A percentile compares a stretch with the other conserved stretches of the same genome.
Evolutionary conservation across 2,329 filamentous ascomycete species (phyloP).

Genomic region (Aureobasidium mangrovei): DNA sequence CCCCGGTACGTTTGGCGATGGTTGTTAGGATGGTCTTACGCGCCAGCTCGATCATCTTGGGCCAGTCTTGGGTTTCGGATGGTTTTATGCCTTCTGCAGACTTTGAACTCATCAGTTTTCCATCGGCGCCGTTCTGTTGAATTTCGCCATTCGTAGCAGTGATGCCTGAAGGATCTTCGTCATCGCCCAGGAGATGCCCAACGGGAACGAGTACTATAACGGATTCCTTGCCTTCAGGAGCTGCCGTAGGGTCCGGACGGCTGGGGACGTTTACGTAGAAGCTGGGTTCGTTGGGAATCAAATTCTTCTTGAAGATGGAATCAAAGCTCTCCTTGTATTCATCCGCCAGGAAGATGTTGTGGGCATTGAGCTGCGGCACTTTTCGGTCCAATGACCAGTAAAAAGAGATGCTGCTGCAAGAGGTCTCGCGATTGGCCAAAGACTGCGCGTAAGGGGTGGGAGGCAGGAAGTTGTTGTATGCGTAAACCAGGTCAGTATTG

Average conservation of each 20-base stretch:
- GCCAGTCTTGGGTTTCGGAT: constrained; percentile 50
- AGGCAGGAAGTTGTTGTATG: constrained; percentile 62
- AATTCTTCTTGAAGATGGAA: constrained; percentile 61
- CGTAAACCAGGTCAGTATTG: constrained; percentile 67
- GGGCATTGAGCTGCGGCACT: constrained; percentile 55
- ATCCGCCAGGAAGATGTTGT: constrained; percentile 72
- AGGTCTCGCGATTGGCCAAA: constrained; percentile 45
- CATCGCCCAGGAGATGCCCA: constrained; percentile 50
- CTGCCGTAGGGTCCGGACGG: constrained; percentile 58
- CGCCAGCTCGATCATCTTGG: constrained; percentile 49
- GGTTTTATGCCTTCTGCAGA: constrained; percentile 31
- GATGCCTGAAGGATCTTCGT: constrained; percentile 26
- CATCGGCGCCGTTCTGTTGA: constrained; percentile 7
- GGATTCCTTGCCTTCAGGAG: constrained; percentile 55
- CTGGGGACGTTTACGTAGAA: constrained; percentile 74
- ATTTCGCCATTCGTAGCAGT: background rate
- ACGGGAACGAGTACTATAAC: constrained; percentile 65
- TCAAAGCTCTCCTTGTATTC: constrained; percentile 67
- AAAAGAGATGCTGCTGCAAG: constrained; percentile 67
- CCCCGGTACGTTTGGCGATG: constrained; percentile 52
- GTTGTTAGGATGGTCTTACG: constrained; percentile 53
- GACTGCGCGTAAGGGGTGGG: constrained; percentile 33
- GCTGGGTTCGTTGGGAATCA: constrained; percentile 57
- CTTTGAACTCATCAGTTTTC: constrained; percentile 20
- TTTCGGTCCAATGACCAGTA: constrained; percentile 60